Conservation (phyloP, 75 land plant genomes). For the Sequoiadendron giganteum region DNA sequence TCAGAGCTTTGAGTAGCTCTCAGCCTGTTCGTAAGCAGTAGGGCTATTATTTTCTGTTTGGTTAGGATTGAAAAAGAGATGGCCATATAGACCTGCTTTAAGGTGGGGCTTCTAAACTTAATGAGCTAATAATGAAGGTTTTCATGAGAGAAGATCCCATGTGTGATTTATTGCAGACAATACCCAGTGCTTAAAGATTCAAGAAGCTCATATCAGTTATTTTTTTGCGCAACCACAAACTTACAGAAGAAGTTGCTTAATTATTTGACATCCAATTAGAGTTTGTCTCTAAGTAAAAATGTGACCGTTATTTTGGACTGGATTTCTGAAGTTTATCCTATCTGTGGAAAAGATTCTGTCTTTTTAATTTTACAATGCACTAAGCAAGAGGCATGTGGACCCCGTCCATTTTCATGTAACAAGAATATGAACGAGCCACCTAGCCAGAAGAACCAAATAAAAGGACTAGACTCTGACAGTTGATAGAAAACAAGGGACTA, state of each 20-base stretch:
- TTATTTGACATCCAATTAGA: background rate
- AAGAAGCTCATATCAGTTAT: background rate
- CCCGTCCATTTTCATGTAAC: no score
- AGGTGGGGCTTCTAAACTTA: background rate
- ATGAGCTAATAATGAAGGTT: conserved; percentile 4
- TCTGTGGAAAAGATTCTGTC: background rate
- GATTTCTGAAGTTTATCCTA: background rate
- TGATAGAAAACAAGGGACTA: background rate
- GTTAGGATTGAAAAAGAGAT: background rate
- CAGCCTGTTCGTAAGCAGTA: background rate
- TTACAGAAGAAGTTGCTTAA: background rate
- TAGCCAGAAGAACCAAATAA: background rate
- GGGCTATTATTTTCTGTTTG: background rate
- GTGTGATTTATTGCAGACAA: background rate
- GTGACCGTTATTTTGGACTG: no score
- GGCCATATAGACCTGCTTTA: background rate
- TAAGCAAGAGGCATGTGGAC: background rate
- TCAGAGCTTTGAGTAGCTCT: background rate
- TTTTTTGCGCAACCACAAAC: background rate
- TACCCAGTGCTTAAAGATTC: background rate
- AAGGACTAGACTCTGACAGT: background rate
- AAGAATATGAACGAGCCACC: background rate
- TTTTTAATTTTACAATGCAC: background rate
- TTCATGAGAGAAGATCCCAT: background rate
- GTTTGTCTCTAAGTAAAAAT: background rate